Evolutionary conservation across 768 basidiomycete genomes (phyloP).

Genomic region (Hypholoma sublateritium): DNA sequence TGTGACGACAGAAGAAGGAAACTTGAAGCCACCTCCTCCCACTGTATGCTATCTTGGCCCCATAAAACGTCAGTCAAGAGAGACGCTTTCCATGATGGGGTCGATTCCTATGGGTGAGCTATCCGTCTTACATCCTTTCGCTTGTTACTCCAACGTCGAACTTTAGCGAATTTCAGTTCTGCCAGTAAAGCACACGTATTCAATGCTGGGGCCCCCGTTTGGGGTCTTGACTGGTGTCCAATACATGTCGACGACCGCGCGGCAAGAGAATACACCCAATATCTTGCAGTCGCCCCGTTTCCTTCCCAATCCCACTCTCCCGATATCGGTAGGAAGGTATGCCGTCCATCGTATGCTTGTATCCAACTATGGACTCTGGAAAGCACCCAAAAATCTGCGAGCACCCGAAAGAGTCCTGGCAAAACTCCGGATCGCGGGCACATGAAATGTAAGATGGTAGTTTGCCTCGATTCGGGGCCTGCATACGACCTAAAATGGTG

Average conservation of each 20-base stretch:
- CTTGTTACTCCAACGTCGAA: background rate
- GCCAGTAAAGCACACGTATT: constrained; percentile 69
- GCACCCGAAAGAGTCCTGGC: background rate
- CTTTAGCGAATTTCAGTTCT: constrained; percentile 57
- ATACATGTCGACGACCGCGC: constrained; percentile 56
- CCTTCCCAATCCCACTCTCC: constrained; percentile 65
- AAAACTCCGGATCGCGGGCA: constrained; percentile 35
- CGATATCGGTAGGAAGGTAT: constrained; percentile 58
- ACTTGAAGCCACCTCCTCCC: constrained; percentile 49
- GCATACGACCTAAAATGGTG: constrained; percentile 90
- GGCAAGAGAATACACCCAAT: constrained; percentile 59
- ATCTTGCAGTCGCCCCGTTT: constrained; percentile 80
- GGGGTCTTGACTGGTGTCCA: constrained; percentile 94
- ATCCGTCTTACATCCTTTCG: background rate
- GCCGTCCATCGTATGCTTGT: constrained; percentile 58
- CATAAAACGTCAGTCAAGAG: constrained; percentile 47
- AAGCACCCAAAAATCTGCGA: constrained; percentile 14
- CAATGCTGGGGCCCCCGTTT: constrained; percentile 87
- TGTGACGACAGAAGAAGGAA: constrained; percentile 49
- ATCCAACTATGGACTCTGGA: constrained; percentile 85
- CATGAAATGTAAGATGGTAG: constrained; percentile 78
- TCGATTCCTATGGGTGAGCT: constrained; percentile 56
- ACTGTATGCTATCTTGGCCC: constrained; percentile 70
- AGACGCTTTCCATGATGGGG: constrained; percentile 56
- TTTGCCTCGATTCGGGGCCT: constrained; percentile 82